These are phyloP conservation scores for Lotmaria passim DNA, from an alignment of 208 protist species.

Conservation along the genomic window DNA sequence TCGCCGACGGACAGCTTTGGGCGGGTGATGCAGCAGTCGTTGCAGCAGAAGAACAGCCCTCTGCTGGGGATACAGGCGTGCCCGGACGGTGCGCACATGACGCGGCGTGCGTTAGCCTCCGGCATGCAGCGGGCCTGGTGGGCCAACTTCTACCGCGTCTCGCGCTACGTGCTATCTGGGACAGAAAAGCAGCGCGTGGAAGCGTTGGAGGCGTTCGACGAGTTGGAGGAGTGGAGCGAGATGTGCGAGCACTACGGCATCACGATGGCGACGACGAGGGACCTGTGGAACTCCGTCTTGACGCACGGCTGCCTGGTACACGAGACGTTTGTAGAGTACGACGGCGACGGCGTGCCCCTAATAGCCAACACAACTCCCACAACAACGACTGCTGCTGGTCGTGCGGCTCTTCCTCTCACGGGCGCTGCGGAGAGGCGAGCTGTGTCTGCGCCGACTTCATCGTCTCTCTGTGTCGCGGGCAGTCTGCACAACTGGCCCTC, in stretches of 20 bases:
- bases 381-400: not conserved
- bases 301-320: conserved; percentile 19
- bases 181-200: conserved; percentile 65
- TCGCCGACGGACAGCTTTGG: conserved; percentile 86
- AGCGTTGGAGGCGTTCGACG: conserved; percentile 86
- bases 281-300: conserved; percentile 17
- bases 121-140: conserved; percentile 71
- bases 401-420: not conserved
- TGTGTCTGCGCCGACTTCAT: not conserved
- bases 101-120: conserved; percentile 42
- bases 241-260: conserved; percentile 94
- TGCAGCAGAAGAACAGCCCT: conserved; percentile 75
- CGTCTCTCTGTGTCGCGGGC: not conserved
- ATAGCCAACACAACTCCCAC: not conserved
- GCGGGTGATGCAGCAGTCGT: conserved; percentile 67
- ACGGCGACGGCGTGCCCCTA: conserved; percentile 8
- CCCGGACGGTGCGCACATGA: conserved; percentile 53
- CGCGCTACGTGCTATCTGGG: conserved; percentile 49
- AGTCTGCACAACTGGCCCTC: conserved; percentile 62
- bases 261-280: conserved; percentile 59
- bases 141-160: conserved; percentile 86
- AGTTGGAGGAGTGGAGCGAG: conserved; percentile 89
- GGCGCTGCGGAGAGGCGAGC: too few relatives aligned
- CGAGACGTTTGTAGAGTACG: conserved; percentile 32
- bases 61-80: conserved; percentile 65